phyloP scores from a whole-genome alignment of 2,329 filamentous ascomycete species.

The Paecilomyces niveus region DNA sequence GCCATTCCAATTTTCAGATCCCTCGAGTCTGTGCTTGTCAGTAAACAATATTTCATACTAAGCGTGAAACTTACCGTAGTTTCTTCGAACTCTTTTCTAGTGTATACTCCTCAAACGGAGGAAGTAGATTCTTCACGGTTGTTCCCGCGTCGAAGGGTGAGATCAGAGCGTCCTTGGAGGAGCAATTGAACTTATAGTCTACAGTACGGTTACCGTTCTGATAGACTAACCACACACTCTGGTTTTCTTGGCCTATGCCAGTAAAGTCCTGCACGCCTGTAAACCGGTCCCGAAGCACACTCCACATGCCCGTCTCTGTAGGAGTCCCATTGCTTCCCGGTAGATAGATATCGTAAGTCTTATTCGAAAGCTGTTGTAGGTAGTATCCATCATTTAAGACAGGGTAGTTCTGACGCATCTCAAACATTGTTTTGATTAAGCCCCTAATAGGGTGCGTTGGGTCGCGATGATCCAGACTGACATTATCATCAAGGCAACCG shows the following conservation, averaged over 20 bases:
- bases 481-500: slow-evolving; percentile 48
- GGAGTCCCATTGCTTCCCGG: slow-evolving; percentile 41
- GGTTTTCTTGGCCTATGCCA: slow-evolving; percentile 26
- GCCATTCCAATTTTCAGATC: slow-evolving; percentile 40
- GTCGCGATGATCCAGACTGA: slow-evolving; percentile 52
- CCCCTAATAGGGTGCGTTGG: slow-evolving; percentile 51
- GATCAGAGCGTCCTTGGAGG: slow-evolving; percentile 39
- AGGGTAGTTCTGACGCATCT: slow-evolving; percentile 47
- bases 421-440: slow-evolving; percentile 49
- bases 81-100: slow-evolving; percentile 36
- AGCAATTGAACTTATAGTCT: slow-evolving; percentile 49
- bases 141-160: slow-evolving; percentile 45
- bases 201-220: slow-evolving; percentile 33
- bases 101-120: slow-evolving; percentile 47
- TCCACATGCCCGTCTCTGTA: slow-evolving; percentile 51
- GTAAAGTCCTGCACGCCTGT: slow-evolving; percentile 41
- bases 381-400: slow-evolving; percentile 50
- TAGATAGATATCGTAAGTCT: slow-evolving; percentile 40
- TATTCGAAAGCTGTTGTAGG: slow-evolving; percentile 45
- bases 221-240: slow-evolving; percentile 29
- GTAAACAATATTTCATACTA: background rate
- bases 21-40: slow-evolving; percentile 25
- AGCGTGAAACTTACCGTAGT: slow-evolving; percentile 21
- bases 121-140: slow-evolving; percentile 52
- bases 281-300: slow-evolving; percentile 43